Base-by-base conservation (phyloP, 768 basidiomycete genomes). In the Crucibulum laeve region DNA sequence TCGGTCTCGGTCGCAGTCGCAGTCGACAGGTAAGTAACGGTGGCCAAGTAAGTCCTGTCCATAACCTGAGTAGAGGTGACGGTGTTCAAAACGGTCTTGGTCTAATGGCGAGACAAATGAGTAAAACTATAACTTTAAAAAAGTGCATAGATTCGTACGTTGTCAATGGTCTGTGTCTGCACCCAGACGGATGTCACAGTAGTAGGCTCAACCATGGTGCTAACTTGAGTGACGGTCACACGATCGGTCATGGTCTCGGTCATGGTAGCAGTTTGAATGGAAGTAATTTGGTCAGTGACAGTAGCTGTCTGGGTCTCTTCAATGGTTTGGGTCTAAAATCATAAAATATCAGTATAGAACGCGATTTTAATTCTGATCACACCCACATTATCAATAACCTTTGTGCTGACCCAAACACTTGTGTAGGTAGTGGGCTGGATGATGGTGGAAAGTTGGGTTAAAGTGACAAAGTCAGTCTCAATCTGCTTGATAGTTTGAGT, bases 331-430 rank as follows among this genome's bases (percentile, higher is more conserved):
- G 82, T 83, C 73, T 79, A 48, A 17, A 50, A 3, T 39, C 7
- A 22, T 3, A 41, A 44, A n/a, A 44, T 23, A 46, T 53, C 22
- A 44, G 19, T 21, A 18, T 5, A 21, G 13, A 32, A 23, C 21
- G 15, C 21, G 6, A 33, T n/a, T n/a, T 7, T 7, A 30, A 46
- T 15, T 11, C 19, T 33, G 36, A 36, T 32, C 25, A n/a, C 14
- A 66, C 73, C 53, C 46, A 80, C 80, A 56, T 80, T 77, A 60
- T 84, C 78, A 45, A 79, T 75, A 55, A 80, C 70, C 47, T 71
- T 52, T 22, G 80, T 82, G 53, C 66, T 67, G 42, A 79, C 71
- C 61, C 65, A 82, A 25, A 72, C 62, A 36, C 64, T 74, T 47
- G 67, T 66, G 61, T 67, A 80, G 4, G 82, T 83, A 15, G 80